A percentile compares a stretch with the other conserved stretches of the same genome.
Conservation (phyloP, 208 protist species). For the Tritrichomonas foetus region DNA sequence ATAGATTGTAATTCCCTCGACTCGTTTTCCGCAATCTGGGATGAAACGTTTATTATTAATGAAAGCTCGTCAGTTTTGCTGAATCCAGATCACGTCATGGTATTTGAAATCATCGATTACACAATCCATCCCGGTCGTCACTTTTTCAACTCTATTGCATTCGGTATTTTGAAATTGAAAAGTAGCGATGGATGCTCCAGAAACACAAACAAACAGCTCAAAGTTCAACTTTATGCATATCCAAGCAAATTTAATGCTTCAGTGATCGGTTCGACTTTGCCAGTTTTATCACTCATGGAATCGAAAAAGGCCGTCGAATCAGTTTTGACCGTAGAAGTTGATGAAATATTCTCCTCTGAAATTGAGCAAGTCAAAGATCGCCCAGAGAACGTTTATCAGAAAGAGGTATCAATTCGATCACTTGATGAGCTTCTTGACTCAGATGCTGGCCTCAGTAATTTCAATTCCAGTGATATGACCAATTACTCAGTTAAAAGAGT, state of each 20-base stretch:
- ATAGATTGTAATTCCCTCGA: neutral
- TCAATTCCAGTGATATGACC: too few species aligned
- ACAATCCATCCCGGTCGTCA: neutral
- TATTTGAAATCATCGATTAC: constrained; percentile 15
- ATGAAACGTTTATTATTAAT: constrained; percentile 23
- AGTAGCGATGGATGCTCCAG: neutral
- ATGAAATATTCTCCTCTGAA: too few species aligned
- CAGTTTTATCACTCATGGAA: too few species aligned
- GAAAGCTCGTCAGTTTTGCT: neutral
- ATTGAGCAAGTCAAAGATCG: too few species aligned
- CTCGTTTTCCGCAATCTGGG: neutral
- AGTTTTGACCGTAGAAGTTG: too few species aligned
- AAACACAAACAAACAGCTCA: neutral
- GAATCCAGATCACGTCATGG: neutral
- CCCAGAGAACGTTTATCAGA: too few species aligned
- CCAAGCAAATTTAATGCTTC: neutral
- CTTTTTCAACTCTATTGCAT: neutral
- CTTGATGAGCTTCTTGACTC: too few species aligned
- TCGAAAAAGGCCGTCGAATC: too few species aligned
- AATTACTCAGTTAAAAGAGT: too few species aligned
- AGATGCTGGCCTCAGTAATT: too few species aligned
- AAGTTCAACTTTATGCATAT: constrained; percentile 1
- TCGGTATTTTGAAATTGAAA: neutral
- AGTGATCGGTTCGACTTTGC: too few species aligned
- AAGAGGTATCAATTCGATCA: too few species aligned